Evolutionary conservation across 1,284 basidiomycete species (phyloP).

Genomic region (Ustilago loliicola): DNA sequence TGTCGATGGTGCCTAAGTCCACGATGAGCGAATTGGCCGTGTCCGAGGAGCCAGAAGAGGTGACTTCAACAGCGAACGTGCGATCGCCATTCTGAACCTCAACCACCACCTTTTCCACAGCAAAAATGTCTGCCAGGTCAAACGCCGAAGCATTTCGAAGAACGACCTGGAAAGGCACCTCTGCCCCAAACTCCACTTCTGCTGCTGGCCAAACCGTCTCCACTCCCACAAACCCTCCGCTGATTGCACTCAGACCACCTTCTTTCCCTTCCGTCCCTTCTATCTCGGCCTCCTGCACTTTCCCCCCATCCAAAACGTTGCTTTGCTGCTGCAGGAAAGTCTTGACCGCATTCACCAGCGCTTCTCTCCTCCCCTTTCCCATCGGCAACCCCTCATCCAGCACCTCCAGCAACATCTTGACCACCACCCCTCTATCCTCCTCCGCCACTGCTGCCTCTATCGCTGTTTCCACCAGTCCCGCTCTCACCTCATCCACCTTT

Average conservation of each 20-base stretch:
- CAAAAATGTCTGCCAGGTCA: conserved; percentile 14
- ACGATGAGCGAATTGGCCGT: conserved; percentile 7
- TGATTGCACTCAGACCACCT: not conserved
- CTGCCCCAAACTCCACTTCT: conserved; percentile 20
- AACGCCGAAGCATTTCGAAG: conserved; percentile 18
- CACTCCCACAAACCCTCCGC: conserved; percentile 7
- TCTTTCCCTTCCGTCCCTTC: not conserved
- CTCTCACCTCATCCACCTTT: conserved; percentile 21
- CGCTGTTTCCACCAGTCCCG: conserved; percentile 32
- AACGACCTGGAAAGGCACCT: conserved; percentile 25
- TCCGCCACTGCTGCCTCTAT: conserved; percentile 24
- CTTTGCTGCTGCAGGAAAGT: conserved; percentile 9
- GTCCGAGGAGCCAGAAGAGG: not conserved
- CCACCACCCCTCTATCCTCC: conserved; percentile 26
- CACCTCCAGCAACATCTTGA: conserved; percentile 25
- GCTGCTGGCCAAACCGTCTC: conserved; percentile 20
- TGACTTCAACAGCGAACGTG: conserved; percentile 2
- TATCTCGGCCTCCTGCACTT: not conserved
- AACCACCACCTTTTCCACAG: conserved; percentile 3
- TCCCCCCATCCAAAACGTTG: not conserved
- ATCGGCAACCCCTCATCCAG: conserved; percentile 17
- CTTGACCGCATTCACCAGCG: conserved; percentile 17
- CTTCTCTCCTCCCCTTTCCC: conserved; percentile 4
- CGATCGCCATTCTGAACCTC: conserved; percentile 15
- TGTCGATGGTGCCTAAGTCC: conserved; percentile 18